Base-by-base conservation (phyloP, 2,329 filamentous ascomycete genomes). In the Ophioceras dolichostomum region DNA sequence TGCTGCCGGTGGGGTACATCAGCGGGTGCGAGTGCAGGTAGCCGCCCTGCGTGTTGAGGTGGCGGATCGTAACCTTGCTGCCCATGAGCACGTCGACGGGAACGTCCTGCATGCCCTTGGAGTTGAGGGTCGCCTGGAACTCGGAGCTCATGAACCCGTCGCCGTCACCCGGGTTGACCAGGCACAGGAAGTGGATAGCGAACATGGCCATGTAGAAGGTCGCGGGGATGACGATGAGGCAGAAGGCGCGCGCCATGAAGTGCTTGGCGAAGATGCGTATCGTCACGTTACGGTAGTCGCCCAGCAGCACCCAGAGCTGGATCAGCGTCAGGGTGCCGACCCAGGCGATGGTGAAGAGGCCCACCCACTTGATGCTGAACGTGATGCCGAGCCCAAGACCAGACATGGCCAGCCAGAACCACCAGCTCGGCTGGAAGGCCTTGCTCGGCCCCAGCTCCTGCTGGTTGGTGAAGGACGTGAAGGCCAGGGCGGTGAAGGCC, bases 121-220 rank as follows among this genome's bases (percentile, higher is more conserved):
- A 88, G 65, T 96, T 98, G 47, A 98, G 69, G 2, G 91, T 96
- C 22, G 91, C 83, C 64, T 98, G 91, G 68, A 98, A 98, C 56
- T 98, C 91, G 39, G 89, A 94, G 55, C 88, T 95, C 91, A 98
- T 98, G 68, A 98, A 98, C 39, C 91, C 91, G 59, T 98, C 91
- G 38, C 91, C 91, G 37, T 98, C 91, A 42, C 91, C 91, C 20
- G 91, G 91, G 62, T 98, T 98, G 42, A 81, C 75, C 30, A 98
- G 73, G 67, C 85, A 93, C 48, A 88, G 49, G 62, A 98, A 98
- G 67, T 98, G 91, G 51, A 98, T 93, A 37, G 76, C 88, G 53
- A 98, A 98, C 84, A 96, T 94, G 52, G 76, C 80, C 69, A 95
- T 80, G 66, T 98, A 98, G 63, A 98, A 94, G 26, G 76, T 78